These are phyloP conservation scores for Xerocomellus amylosporus DNA, from an alignment of 768 basidiomycete species.

Conservation along the genomic window DNA sequence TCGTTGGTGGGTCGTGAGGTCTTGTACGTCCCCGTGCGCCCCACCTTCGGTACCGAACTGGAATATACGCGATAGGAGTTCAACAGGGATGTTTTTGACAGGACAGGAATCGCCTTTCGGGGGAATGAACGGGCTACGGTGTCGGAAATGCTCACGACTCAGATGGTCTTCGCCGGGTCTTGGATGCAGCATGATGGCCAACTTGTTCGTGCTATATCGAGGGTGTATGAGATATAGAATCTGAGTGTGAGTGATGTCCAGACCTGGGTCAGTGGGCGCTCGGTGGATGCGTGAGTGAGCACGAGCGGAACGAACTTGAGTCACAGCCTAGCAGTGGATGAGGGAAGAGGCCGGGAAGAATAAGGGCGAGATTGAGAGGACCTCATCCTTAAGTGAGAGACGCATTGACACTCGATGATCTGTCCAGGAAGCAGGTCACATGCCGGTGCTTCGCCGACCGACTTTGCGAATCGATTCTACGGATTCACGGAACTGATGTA, in stretches of 20 bases:
- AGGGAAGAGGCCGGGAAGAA: no score
- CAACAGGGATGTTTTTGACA: conserved; percentile 48
- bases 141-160: no score
- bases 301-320: no score
- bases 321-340: no score
- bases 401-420: no score
- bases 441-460: no score
- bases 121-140: neutral
- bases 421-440: no score
- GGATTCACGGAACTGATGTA: no score
- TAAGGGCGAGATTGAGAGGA: no score
- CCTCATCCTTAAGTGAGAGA: no score
- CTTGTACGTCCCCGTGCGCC: conserved; percentile 35
- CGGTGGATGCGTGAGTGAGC: no score
- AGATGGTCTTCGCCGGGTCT: neutral
- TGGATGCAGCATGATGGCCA: neutral
- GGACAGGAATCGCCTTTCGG: conserved; percentile 35
- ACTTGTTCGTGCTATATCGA: neutral
- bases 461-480: no score
- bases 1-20: conserved; percentile 10
- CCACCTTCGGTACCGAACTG: conserved; percentile 40
- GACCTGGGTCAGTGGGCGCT: neutral
- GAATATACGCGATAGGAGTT: conserved; percentile 54
- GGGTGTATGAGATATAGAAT: neutral
- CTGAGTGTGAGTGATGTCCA: neutral